Evolutionary conservation across 768 basidiomycete genomes (phyloP), one percentile per base, ranked within the genome.

Genomic region (Brasilioporus rufonigricans): DNA sequence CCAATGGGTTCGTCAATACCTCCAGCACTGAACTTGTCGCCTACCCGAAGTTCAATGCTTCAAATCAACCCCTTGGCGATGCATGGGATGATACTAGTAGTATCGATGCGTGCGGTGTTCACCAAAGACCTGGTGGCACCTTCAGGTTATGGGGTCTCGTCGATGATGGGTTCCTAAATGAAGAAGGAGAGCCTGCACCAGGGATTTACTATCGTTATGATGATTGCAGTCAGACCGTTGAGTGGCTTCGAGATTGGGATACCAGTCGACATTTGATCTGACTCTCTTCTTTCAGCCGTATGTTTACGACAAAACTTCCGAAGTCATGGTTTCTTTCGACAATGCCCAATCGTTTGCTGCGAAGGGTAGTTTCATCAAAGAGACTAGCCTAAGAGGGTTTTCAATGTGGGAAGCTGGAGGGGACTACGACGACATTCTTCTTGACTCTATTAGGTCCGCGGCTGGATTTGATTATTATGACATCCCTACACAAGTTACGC

Each of bases 401-500:
- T 72, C 83, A 1, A 80, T 86, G 70, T 89, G 87, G 87, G 83
- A 89, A 65, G 78, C 83, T 47, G 85, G 80, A 24, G 85, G 84
- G 5, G 89, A 89, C 64, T 77, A 71, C 45, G 60, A 82, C 19
- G 76, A 88, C 62, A 75, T 79, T n/a, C 73, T 89, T 43, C 72
- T 89, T 4, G 52, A 44, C 27, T 24, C 31, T 8, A 39, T 47
- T 9, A 46, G 52, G 45, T n/a, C 3, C 18, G 29, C 18, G 4
- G 44, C 35, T 7, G 52, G 52, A 21, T 46, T 21, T 36, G 35
- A 36, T 36, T 14, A 36, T 36, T 16, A 16, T 9, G 8, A 24
- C 16, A 19, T 13, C 9, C 23, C 23, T 31, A 43, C 40, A 29
- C 13, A 33, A 49, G 16, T 26, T 23, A 21, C 14, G 2, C 9